Base-by-base conservation (phyloP, 768 basidiomycete species). In the Cubamyces lactineus region DNA sequence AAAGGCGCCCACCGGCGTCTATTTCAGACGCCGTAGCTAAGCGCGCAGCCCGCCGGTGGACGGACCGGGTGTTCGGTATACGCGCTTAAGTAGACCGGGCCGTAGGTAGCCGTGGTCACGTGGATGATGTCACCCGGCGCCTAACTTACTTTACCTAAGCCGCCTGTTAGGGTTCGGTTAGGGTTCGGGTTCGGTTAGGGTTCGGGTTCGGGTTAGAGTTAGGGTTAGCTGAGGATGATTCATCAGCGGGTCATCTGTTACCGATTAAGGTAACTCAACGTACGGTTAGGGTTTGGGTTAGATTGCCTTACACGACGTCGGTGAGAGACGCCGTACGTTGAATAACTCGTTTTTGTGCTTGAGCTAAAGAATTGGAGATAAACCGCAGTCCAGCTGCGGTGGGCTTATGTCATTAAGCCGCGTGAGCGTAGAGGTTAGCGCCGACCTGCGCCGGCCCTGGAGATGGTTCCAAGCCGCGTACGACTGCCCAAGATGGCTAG, bases 181-280 rank as follows among this genome's bases (percentile, higher is more conserved):
- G 34, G 50, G 50, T 51, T 40, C 17, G 34, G 51, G 16, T 53
- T 19, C 11, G 51, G 34, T 53, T 53, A 38, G 51, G 51, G 51
- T 53, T 53, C 17, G 51, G 51, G 48, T 53, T 53, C n/a, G 51
- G 51, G 51, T 53, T 53, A 28, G 51, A 30, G 50, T 51, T 51
- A 51, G 50, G 12, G 4, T 53, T 16, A 21, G n/a, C 43, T 45
- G n/a, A 19, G 17, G 3, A 3, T n/a, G 19, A 45, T 45, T 21
- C 17, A 21, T 21, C 9, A 45, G 21, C 43, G 17, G 43, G 17
- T 17, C 26, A 26, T 53, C 23, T 40, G 15, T 24, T 42, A 16
- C 5, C 41, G 34, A 23, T 24, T 39, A 39, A 13, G 51, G 16
- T 40, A 15, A 42, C 19, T 26, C 3, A 28, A 28, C 39, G 5